These are phyloP conservation scores for Fusarium clavum DNA, from an alignment of 2,329 filamentous ascomycete species.

Conservation along the genomic window DNA sequence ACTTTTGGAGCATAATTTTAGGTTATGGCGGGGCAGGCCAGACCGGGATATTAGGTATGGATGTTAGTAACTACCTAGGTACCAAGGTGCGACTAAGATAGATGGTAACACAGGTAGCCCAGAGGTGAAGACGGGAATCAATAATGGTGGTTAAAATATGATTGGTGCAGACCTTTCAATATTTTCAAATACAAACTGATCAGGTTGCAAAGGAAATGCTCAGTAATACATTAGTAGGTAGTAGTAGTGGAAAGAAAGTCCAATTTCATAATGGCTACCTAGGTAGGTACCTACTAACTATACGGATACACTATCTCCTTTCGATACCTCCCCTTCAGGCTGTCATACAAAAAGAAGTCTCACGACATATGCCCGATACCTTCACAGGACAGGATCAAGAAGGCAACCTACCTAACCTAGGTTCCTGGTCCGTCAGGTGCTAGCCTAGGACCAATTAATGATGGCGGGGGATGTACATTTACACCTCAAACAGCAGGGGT, in stretches of 20 bases:
- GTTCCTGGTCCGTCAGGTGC: constrained; percentile 33
- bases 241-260: not conserved
- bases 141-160: not conserved
- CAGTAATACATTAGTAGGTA: not conserved
- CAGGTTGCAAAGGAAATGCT: not conserved
- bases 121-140: not conserved
- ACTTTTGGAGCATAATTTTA: too few relatives aligned
- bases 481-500: constrained; percentile 21
- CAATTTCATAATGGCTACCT: not conserved
- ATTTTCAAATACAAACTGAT: not conserved
- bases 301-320: too few relatives aligned
- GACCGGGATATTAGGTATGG: not conserved
- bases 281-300: not conserved
- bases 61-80: not conserved
- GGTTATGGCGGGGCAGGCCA: constrained; percentile 27
- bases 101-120: not conserved
- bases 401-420: not conserved
- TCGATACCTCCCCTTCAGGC: constrained; percentile 7
- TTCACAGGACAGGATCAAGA: not conserved
- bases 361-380: constrained; percentile 29
- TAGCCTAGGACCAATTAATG: constrained; percentile 3
- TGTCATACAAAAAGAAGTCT: constrained; percentile 9
- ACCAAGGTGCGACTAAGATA: not conserved
- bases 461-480: constrained; percentile 38
- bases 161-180: not conserved